phyloP scores from a whole-genome alignment of 257 asterid species.

The Solanum bulbocastanum region DNA sequence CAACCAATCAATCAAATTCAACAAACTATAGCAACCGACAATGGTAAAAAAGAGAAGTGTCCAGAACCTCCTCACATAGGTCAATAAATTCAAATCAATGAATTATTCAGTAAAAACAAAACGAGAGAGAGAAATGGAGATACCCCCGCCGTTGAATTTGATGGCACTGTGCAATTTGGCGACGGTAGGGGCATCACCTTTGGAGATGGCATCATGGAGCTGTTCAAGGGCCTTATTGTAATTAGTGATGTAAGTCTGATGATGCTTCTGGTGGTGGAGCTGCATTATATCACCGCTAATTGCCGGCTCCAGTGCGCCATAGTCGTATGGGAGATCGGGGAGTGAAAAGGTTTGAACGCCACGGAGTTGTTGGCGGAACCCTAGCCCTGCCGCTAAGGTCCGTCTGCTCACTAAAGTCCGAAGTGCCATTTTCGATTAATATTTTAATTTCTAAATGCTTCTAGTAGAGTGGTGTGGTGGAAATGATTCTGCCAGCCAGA shows the following conservation, averaged over 20 bases:
- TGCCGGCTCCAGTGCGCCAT: slow-evolving; percentile 83
- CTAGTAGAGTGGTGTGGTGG: neutral
- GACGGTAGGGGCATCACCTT: slow-evolving; percentile 55
- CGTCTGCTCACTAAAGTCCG: slow-evolving; percentile 35
- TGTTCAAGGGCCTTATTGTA: slow-evolving; percentile 85
- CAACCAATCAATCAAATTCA: neutral
- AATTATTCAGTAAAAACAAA: neutral
- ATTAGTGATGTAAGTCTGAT: slow-evolving; percentile 81
- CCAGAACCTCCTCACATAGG: neutral
- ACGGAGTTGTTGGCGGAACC: slow-evolving; percentile 34
- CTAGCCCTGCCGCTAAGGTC: slow-evolving; percentile 12
- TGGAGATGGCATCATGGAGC: slow-evolving; percentile 55
- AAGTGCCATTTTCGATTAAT: slow-evolving; percentile 40
- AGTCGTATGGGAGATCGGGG: slow-evolving; percentile 81
- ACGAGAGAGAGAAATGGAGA: neutral
- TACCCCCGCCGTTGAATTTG: slow-evolving; percentile 97
- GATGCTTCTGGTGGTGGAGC: slow-evolving; percentile 96
- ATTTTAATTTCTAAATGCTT: neutral
- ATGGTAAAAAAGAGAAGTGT: neutral
- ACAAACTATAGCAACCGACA: neutral
- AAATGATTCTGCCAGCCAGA: neutral
- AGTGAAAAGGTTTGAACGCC: slow-evolving; percentile 58
- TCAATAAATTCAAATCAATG: neutral
- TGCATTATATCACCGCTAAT: slow-evolving; percentile 90
- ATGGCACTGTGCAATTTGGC: slow-evolving; percentile 85